phyloP scores from a whole-genome alignment of 1,139 yeast species.

The Hemisphaericaspora xylanilytica region DNA sequence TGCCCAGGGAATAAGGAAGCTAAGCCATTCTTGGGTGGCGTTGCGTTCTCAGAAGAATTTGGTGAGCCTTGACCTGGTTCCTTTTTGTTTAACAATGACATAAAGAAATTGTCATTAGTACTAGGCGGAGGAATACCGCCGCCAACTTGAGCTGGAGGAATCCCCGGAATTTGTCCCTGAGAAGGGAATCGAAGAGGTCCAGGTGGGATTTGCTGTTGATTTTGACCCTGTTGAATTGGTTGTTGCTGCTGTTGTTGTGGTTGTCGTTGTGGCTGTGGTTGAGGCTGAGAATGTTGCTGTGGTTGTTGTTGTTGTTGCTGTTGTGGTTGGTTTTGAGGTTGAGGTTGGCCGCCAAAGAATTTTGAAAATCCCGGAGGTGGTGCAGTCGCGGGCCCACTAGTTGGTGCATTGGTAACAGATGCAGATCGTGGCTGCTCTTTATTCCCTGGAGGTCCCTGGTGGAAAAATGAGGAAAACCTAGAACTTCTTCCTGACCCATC shows the following conservation, averaged over 20 bases:
- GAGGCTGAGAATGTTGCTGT: conserved; percentile 1
- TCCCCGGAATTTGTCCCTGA: conserved; percentile 9
- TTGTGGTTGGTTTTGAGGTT: conserved; percentile 4
- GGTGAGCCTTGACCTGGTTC: conserved; percentile 10
- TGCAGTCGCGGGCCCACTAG: not conserved
- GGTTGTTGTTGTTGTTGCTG: conserved; percentile 6
- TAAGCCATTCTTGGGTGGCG: conserved; percentile 10
- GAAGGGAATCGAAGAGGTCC: conserved; percentile 8
- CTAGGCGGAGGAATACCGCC: conserved; percentile 9
- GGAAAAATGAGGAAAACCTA: conserved; percentile 48
- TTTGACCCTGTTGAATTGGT: conserved; percentile 4
- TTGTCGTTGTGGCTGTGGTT: not conserved
- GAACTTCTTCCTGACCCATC: conserved; percentile 31
- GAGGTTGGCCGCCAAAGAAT: conserved; percentile 12
- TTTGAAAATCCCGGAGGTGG: conserved; percentile 19
- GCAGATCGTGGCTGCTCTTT: conserved; percentile 5
- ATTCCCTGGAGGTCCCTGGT: conserved; percentile 9
- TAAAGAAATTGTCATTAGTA: conserved; percentile 50
- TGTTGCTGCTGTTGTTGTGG: conserved; percentile 7
- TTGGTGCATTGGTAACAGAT: conserved; percentile 4
- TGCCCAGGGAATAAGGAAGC: conserved; percentile 6
- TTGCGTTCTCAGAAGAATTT: conserved; percentile 10
- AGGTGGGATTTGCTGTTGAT: conserved; percentile 7
- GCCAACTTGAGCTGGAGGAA: conserved; percentile 2
- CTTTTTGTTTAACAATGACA: conserved; percentile 48